Percentiles rank a stretch among this genome's conserved stretches.
Conservation (phyloP, 2,329 filamentous ascomycete species). For the Epichloe aotearoae region DNA sequence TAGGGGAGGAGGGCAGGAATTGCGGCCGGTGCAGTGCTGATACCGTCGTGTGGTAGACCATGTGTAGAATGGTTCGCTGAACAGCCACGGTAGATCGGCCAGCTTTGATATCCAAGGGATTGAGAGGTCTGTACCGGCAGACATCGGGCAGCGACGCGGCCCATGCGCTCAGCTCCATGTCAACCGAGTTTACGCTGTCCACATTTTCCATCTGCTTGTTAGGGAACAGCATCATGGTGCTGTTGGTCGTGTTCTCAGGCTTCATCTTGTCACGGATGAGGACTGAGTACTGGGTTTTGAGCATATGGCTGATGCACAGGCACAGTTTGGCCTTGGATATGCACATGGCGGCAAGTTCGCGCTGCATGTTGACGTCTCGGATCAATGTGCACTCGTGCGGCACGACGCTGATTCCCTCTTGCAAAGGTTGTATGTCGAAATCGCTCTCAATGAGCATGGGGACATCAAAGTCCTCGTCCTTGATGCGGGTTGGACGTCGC, state of each 20-base stretch:
- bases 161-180: constrained; percentile 70
- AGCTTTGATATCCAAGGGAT: constrained; percentile 41
- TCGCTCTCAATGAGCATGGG: constrained; percentile 77
- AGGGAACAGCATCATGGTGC: constrained; percentile 78
- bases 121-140: constrained; percentile 52
- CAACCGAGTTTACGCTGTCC: constrained; percentile 65
- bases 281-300: constrained; percentile 85
- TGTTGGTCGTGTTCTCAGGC: constrained; percentile 61
- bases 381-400: constrained; percentile 57
- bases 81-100: constrained; percentile 49
- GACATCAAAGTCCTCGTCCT: constrained; percentile 86
- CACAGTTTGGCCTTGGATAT: constrained; percentile 86
- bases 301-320: constrained; percentile 76
- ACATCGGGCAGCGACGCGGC: constrained; percentile 54
- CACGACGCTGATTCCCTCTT: constrained; percentile 55
- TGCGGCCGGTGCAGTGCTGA: constrained; percentile 86
- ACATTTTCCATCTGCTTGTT: constrained; percentile 78
- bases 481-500: constrained; percentile 83
- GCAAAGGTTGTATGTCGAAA: constrained; percentile 62
- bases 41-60: constrained; percentile 85
- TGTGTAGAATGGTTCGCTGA: constrained; percentile 77
- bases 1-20: constrained; percentile 63
- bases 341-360: constrained; percentile 73
- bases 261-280: constrained; percentile 72
- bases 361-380: constrained; percentile 59